A percentile compares a stretch with the other conserved stretches of the same genome.
Evolutionary conservation across 805 yeast genomes (phyloP).

Genomic region (Candida fluviatilis): DNA sequence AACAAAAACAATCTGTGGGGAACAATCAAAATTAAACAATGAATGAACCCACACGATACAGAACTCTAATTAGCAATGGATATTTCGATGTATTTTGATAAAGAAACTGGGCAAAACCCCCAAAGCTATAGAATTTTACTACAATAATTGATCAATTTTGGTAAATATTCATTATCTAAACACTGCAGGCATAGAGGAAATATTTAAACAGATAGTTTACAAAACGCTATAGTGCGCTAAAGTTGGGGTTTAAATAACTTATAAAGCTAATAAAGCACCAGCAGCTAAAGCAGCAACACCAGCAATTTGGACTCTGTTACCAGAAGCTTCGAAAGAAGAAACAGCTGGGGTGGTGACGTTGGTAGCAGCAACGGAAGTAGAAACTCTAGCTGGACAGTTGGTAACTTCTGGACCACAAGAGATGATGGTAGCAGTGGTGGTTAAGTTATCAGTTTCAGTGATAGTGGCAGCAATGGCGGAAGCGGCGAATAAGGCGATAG

Average conservation of each 20-base stretch:
- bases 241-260: constrained; percentile 18
- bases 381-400: constrained; percentile 33
- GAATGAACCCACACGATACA: no score
- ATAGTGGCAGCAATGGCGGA: constrained; percentile 26
- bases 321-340: constrained; percentile 31
- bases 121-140: background rate
- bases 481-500: constrained; percentile 32
- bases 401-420: constrained; percentile 38
- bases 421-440: constrained; percentile 41
- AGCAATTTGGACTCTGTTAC: constrained; percentile 27
- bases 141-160: no score
- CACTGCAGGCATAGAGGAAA: background rate
- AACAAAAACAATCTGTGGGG: no score
- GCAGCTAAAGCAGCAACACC: constrained; percentile 48
- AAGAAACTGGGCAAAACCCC: background rate
- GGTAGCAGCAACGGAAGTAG: constrained; percentile 15
- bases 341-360: constrained; percentile 16
- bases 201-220: background rate
- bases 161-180: background rate
- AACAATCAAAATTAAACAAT: no score
- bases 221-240: background rate
- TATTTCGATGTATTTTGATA: no score
- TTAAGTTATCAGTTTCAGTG: constrained; percentile 25
- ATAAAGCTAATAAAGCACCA: constrained; percentile 58
- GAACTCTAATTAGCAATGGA: no score